Base-by-base conservation (phyloP, 129 eudicot species). In the Gnaphalium uliginosum region DNA sequence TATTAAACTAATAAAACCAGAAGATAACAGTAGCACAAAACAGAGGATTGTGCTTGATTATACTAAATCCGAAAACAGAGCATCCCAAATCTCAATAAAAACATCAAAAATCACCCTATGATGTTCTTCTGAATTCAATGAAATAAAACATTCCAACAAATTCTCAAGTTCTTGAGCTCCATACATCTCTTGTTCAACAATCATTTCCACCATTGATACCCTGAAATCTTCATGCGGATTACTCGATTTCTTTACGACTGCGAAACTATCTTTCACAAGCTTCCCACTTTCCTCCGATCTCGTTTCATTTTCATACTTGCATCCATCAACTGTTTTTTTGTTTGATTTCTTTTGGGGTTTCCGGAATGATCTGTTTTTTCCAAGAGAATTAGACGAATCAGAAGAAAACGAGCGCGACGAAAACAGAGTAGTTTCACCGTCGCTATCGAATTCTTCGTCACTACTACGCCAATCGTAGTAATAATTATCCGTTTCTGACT, bases 131-230 rank as follows among this genome's bases (percentile, higher is more conserved):
- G 90, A 79, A 81, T 93, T 93, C 8, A 93, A 77, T 0, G 90
- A 84, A 18, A 93, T 66, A 80, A 93, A 93, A 58, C 90, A 85
- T 80, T 81, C 62, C 85, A 93, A 64, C 66, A 93, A 69, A 7
- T 90, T 76, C 59, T 88, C 89, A 60, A 93, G 81, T 43, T 93
- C 98, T n/a, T 83, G 51, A 0, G 76, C 80, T 8, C 89, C 89
- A 53, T 84, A 89, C 6, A 93, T 89, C 79, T 89, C 90, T 78
- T 81, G 79, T 76, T 93, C 96, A 8, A 90, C 79, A 17, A 93
- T 93, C 98, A 93, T 93, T 70, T 93, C 96, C 87, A 89, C 87
- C 98, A 93, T 93, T 18, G 98, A 93, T 14, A 83, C 82, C 85
- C 90, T 84, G 71, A 93, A 93, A 83, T 93, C 98, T 19, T 71